Evolutionary conservation across 148 eudicot species (phyloP).

Genomic region (Nepenthes mirabilis): DNA sequence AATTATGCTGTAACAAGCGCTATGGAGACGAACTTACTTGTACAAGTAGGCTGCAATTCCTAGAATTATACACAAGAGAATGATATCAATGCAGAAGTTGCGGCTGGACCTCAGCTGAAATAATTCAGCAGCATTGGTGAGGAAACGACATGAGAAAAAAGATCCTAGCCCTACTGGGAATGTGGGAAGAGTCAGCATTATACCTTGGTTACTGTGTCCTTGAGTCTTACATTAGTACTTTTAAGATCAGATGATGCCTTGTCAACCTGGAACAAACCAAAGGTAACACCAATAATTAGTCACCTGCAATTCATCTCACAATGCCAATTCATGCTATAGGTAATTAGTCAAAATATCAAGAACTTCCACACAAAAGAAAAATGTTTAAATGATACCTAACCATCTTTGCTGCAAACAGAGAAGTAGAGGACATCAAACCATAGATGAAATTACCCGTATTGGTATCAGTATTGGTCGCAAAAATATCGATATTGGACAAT

Average conservation of each 20-base stretch:
- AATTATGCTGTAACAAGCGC: background rate
- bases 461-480: too few species aligned
- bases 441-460: too few species aligned
- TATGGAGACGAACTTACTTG: slow-evolving; percentile 28
- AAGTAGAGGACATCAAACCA: background rate
- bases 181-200: background rate
- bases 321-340: background rate
- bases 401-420: background rate
- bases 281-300: background rate
- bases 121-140: background rate
- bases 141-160: background rate
- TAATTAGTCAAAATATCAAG: too few species aligned
- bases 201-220: slow-evolving; percentile 45
- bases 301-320: too few species aligned
- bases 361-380: too few species aligned
- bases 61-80: slow-evolving; percentile 39
- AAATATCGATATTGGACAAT: too few species aligned
- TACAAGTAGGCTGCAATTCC: slow-evolving; percentile 59
- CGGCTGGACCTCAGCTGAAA: slow-evolving; percentile 62
- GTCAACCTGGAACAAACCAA: slow-evolving; percentile 23
- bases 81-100: slow-evolving; percentile 57
- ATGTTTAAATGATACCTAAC: background rate
- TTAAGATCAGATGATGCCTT: slow-evolving; percentile 38
- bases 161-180: background rate
- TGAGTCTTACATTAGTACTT: slow-evolving; percentile 47